A percentile compares a stretch with the other conserved stretches of the same genome.
Conservation (phyloP, 441 rosid species). For the Pelargonium fulgidum region DNA sequence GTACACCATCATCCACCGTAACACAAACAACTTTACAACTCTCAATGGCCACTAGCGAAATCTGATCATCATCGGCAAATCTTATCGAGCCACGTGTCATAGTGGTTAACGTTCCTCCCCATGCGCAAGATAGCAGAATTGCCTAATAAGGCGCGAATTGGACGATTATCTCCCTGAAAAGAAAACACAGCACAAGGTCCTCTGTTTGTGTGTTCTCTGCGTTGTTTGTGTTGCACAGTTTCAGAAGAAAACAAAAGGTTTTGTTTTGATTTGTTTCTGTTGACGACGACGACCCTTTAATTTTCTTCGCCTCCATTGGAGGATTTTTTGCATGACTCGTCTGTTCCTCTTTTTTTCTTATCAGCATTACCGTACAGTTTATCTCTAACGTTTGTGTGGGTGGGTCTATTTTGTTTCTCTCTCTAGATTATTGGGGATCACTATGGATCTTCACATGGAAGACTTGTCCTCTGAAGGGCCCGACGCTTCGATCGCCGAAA, state of each 20-base stretch:
- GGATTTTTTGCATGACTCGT: neutral
- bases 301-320: neutral
- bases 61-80: too few relatives aligned
- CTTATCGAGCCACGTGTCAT: too few relatives aligned
- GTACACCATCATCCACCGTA: too few relatives aligned
- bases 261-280: neutral
- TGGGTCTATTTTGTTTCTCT: slow-evolving; percentile 2
- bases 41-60: too few relatives aligned
- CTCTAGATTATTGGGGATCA: neutral
- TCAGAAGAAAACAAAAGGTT: neutral
- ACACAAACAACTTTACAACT: too few relatives aligned
- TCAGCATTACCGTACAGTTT: neutral
- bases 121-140: neutral
- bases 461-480: neutral
- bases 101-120: neutral
- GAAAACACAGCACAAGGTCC: neutral
- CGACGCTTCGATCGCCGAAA: neutral
- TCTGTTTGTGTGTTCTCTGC: neutral
- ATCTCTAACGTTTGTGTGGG: neutral
- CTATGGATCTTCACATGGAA: neutral
- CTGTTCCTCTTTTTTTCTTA: neutral
- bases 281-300: neutral
- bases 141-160: slow-evolving; percentile 1
- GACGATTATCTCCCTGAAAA: neutral
- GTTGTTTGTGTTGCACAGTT: neutral